Evolutionary conservation across 768 basidiomycete genomes (phyloP).

Genomic region (Naganishia antarctica): DNA sequence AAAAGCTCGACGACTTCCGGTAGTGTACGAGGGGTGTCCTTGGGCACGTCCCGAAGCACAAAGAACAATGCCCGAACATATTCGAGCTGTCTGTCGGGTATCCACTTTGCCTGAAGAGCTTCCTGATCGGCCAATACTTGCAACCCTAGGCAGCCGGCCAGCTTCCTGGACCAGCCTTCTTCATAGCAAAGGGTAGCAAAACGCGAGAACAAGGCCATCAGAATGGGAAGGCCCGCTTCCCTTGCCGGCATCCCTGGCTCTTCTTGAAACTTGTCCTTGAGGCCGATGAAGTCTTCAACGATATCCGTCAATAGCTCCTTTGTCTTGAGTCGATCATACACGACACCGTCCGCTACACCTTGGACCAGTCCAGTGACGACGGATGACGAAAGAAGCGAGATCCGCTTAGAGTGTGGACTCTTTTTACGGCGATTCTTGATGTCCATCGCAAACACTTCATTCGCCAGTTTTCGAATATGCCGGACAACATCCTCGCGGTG

Average conservation of each 20-base stretch:
- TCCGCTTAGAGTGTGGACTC: conserved; percentile 38
- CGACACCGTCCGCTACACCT: conserved; percentile 57
- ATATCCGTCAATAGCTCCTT: conserved; percentile 61
- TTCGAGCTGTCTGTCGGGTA: conserved; percentile 80
- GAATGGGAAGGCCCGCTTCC: conserved; percentile 51
- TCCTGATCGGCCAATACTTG: conserved; percentile 69
- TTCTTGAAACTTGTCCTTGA: conserved; percentile 29
- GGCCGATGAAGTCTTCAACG: conserved; percentile 60
- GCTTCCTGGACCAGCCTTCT: conserved; percentile 81
- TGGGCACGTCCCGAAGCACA: conserved; percentile 88
- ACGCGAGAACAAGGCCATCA: conserved; percentile 76
- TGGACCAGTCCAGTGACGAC: conserved; percentile 71
- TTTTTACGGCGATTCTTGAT: conserved; percentile 33
- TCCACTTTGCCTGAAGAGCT: conserved; percentile 69
- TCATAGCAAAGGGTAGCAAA: conserved; percentile 84
- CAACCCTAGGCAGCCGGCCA: conserved; percentile 82
- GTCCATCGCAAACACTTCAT: conserved; percentile 24
- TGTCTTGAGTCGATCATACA: conserved; percentile 52
- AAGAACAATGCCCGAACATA: conserved; percentile 83
- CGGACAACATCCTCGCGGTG: conserved; percentile 46
- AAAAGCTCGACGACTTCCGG: conserved; percentile 75
- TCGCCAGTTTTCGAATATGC: conserved; percentile 34
- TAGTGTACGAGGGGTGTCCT: conserved; percentile 76
- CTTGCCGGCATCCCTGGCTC: conserved; percentile 1
- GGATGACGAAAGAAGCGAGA: conserved; percentile 48